phyloP scores from a whole-genome alignment of 2,329 filamentous ascomycete species.

The Fusarium xyrophilum region DNA sequence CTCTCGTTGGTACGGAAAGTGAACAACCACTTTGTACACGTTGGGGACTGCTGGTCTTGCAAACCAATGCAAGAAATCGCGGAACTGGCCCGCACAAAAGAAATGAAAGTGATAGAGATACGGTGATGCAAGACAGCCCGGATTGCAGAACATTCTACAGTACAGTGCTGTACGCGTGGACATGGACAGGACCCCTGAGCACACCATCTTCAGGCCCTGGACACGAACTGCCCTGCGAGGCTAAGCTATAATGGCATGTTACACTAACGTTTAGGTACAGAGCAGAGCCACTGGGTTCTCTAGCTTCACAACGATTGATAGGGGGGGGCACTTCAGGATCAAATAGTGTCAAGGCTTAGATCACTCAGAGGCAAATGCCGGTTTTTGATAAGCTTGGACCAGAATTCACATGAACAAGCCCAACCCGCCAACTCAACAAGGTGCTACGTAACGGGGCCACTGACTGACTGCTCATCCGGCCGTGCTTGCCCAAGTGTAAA shows the following conservation, averaged over 20 bases:
- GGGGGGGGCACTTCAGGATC: not conserved
- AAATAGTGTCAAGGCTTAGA: not conserved
- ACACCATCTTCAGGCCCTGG: not conserved
- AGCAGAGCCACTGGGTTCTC: not conserved
- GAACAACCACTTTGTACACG: not conserved
- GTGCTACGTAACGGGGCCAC: not conserved
- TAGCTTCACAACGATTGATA: not conserved
- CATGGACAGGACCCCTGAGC: not conserved
- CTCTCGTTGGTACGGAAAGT: not conserved
- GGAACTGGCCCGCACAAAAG: not conserved
- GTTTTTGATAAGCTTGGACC: not conserved
- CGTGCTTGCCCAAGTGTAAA: not conserved
- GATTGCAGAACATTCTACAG: no score
- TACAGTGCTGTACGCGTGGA: not conserved
- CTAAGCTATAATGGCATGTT: not conserved
- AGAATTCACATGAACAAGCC: not conserved
- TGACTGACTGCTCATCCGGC: not conserved
- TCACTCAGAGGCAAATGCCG: not conserved
- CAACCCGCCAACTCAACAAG: not conserved
- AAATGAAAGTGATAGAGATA: not conserved
- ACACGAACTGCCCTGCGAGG: not conserved
- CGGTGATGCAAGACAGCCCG: not conserved
- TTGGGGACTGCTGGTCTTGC: not conserved
- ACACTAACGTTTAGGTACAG: not conserved
- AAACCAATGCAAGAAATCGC: not conserved